Base-by-base conservation (phyloP, 176 grass and related monocot genomes). In the Panicum miliaceum region DNA sequence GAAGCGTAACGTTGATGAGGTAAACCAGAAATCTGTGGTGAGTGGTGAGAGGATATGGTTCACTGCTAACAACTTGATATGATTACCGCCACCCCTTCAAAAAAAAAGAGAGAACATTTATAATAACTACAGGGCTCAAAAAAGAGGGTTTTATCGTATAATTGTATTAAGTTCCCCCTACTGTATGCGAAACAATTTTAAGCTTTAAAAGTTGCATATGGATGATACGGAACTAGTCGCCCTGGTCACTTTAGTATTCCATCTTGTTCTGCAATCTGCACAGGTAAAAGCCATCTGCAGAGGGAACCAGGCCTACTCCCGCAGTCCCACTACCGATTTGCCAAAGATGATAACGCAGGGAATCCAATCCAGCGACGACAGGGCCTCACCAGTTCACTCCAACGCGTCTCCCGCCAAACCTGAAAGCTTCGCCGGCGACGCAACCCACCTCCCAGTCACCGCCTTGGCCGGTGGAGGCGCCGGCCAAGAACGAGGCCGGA, bases 401-500 rank as follows among this genome's bases (percentile, higher is more conserved):
- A 68, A 50, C 11, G 35, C 20, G 47, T 67, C 50, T 81, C 50
- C 64, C 4, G 8, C 14, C 48, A 56, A 68, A 56, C 36, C 47
- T 25, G 35, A 70, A 57, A 40, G 4, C 23, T 5, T 69, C 79
- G 36, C 15, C 9, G 65, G 12, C 13, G 35, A 69, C n/a, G 14
- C 34, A 0, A 56, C 35, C 64, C 34, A 68, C 64, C 48, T 26
- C 13, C 20, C 71, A 52, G 22, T 20, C 46, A 74, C 26, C 3
- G 71, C 16, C 16, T 15, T 22, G 15, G 4, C 25, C 8, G 37
- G 12, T 42, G 6, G 6, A 2, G 41, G 23, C 29, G 34, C 0
- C 18, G 80, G 64, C 29, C 72, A 88, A 45, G 80, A 27, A 8
- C 61, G 38, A 11, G 23, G 38, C 8, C 70, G 72, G 32, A 92